Evolutionary conservation across 768 basidiomycete genomes (phyloP).

Genomic region (Calocera cornea): DNA sequence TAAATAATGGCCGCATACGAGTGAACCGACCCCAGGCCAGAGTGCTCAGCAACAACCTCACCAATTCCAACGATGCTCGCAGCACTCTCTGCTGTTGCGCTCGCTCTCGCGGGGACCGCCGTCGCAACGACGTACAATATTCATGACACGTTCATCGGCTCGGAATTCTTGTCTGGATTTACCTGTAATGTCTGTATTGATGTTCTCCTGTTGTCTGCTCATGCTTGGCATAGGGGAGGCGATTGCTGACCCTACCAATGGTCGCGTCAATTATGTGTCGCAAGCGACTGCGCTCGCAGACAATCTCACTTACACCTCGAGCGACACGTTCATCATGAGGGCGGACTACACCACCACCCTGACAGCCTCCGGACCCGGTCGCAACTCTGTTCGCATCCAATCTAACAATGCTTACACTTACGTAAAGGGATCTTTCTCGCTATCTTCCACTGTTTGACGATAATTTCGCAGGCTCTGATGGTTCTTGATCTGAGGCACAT

Average conservation of each 20-base stretch:
- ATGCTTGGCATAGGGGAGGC: constrained; percentile 20
- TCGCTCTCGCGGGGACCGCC: constrained; percentile 13
- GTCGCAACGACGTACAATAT: constrained; percentile 35
- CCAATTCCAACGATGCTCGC: neutral
- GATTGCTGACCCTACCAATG: constrained; percentile 49
- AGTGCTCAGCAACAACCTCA: neutral
- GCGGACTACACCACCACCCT: constrained; percentile 40
- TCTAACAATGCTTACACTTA: constrained; percentile 42
- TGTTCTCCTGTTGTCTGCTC: neutral
- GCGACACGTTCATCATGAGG: constrained; percentile 35
- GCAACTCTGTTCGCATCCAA: constrained; percentile 44
- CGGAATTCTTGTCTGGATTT: constrained; percentile 41
- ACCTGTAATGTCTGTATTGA: constrained; percentile 15
- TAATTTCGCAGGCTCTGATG: constrained; percentile 17
- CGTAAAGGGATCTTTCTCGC: constrained; percentile 35
- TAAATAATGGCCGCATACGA: neutral
- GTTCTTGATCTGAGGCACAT: constrained; percentile 41
- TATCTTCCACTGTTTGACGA: constrained; percentile 8
- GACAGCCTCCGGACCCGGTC: constrained; percentile 36
- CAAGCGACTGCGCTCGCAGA: constrained; percentile 36
- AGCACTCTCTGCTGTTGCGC: neutral
- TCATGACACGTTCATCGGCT: constrained; percentile 34
- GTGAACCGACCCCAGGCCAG: no score
- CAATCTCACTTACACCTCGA: constrained; percentile 46
- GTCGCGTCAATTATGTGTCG: constrained; percentile 43